phyloP scores from a whole-genome alignment of 805 yeast species.

The Kluyveromyces wickerhamii region DNA sequence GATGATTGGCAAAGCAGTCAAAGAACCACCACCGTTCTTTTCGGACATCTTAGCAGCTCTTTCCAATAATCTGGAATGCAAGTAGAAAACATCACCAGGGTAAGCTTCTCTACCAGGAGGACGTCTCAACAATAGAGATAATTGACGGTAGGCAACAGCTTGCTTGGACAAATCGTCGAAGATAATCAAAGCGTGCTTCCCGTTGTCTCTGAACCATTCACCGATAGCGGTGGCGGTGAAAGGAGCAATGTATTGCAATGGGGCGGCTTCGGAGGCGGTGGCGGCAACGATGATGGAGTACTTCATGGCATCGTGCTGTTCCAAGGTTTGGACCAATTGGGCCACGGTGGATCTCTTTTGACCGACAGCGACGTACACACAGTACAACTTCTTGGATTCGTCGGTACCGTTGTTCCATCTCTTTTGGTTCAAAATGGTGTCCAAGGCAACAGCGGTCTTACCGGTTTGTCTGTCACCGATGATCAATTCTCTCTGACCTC shows the following conservation, averaged over 20 bases:
- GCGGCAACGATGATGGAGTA: slow-evolving; percentile 98
- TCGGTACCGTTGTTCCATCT: slow-evolving; percentile 94
- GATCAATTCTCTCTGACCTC: slow-evolving; percentile 99
- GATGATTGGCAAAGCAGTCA: slow-evolving; percentile 93
- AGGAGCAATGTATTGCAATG: slow-evolving; percentile 99
- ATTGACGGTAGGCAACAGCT: slow-evolving; percentile 99
- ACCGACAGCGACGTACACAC: slow-evolving; percentile 99
- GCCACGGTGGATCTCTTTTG: slow-evolving; percentile 99
- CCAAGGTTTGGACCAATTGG: slow-evolving; percentile 98
- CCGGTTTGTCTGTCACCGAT: slow-evolving; percentile 99
- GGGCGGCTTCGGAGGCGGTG: slow-evolving; percentile 99
- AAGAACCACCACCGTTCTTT: slow-evolving; percentile 83
- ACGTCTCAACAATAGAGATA: slow-evolving; percentile 93
- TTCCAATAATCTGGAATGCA: slow-evolving; percentile 90
- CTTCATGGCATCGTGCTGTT: slow-evolving; percentile 95
- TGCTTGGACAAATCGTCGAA: slow-evolving; percentile 98
- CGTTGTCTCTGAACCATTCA: slow-evolving; percentile 99
- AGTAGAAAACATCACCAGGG: slow-evolving; percentile 96
- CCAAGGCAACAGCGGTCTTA: slow-evolving; percentile 98
- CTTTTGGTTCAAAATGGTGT: slow-evolving; percentile 98
- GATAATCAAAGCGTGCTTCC: slow-evolving; percentile 93
- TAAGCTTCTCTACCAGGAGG: slow-evolving; percentile 96
- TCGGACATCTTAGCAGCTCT: slow-evolving; percentile 97
- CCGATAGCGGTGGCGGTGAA: slow-evolving; percentile 99
- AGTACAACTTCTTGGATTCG: slow-evolving; percentile 96